phyloP scores from a whole-genome alignment of 495 filamentous ascomycete species.

The Neurospora discreta region DNA sequence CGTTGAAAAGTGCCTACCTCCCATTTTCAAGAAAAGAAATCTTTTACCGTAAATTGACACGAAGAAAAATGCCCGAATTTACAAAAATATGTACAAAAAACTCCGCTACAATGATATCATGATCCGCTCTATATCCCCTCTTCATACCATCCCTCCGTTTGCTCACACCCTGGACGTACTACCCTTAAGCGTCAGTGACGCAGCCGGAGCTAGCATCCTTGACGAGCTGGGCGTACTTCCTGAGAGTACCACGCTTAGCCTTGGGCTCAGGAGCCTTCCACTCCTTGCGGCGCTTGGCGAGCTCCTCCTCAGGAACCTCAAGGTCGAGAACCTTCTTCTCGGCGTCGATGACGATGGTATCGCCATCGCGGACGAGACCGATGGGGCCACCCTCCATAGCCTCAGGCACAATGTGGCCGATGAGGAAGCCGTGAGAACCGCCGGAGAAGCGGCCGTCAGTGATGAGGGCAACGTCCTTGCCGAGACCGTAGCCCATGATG shows the following conservation, averaged over 20 bases:
- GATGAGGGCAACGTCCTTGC: constrained; percentile 69
- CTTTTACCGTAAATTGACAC: background rate
- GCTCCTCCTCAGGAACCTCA: constrained; percentile 48
- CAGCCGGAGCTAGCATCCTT: constrained; percentile 71
- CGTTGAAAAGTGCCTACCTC: background rate
- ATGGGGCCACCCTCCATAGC: constrained; percentile 61
- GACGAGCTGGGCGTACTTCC: constrained; percentile 63
- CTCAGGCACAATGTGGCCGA: constrained; percentile 65
- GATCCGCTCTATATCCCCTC: background rate
- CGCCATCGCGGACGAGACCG: constrained; percentile 56
- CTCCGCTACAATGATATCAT: background rate
- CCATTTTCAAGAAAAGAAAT: background rate
- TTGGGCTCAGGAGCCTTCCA: constrained; percentile 56
- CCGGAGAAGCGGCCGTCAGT: constrained; percentile 72
- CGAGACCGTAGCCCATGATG: constrained; percentile 79
- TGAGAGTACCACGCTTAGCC: constrained; percentile 62
- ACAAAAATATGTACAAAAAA: background rate
- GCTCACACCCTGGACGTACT: background rate
- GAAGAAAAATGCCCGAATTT: background rate
- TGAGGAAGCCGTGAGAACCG: constrained; percentile 69
- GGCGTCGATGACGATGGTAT: constrained; percentile 60
- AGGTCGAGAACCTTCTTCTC: constrained; percentile 52
- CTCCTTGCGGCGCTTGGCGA: constrained; percentile 51
- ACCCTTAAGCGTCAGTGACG: constrained; percentile 49
- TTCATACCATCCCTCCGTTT: background rate